Evolutionary conservation across 495 filamentous ascomycete genomes (phyloP).

Genomic region (Cudoniella acicularis): DNA sequence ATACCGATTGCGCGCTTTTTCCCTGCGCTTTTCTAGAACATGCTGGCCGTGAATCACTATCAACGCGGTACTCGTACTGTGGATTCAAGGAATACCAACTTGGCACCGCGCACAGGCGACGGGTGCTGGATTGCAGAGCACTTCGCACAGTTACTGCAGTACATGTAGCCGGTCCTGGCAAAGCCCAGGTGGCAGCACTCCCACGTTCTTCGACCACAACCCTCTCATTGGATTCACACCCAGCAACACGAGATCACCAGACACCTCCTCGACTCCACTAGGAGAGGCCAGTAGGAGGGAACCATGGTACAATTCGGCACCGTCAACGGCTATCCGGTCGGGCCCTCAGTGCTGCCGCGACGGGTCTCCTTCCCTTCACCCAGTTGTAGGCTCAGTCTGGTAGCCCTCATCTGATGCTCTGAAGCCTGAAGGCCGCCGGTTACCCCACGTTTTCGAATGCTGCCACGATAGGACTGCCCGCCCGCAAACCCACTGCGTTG

Average conservation of each 20-base stretch:
- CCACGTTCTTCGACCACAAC: background rate
- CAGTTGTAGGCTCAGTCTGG: background rate
- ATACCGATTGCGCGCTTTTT: background rate
- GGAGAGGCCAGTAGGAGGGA: too few species aligned
- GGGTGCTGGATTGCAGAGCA: too few species aligned
- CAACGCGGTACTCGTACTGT: too few species aligned
- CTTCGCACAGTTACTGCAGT: too few species aligned
- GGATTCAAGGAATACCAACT: too few species aligned
- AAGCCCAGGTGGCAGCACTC: background rate
- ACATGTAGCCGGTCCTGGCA: background rate
- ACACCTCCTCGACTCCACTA: background rate
- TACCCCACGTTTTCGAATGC: slow-evolving; percentile 27
- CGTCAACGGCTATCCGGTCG: background rate
- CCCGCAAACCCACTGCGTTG: background rate
- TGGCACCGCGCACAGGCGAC: too few species aligned
- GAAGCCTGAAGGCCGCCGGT: background rate
- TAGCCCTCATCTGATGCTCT: background rate
- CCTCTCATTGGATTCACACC: background rate
- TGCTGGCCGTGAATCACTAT: background rate
- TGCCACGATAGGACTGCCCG: slow-evolving; percentile 6
- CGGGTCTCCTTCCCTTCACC: background rate
- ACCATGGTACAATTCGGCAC: background rate
- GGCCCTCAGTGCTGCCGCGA: background rate
- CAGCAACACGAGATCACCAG: background rate
- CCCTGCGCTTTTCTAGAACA: background rate